These are phyloP conservation scores for Phytophthora kernoviae DNA, from an alignment of 352 stramenopile genomes.

Conservation along the genomic window DNA sequence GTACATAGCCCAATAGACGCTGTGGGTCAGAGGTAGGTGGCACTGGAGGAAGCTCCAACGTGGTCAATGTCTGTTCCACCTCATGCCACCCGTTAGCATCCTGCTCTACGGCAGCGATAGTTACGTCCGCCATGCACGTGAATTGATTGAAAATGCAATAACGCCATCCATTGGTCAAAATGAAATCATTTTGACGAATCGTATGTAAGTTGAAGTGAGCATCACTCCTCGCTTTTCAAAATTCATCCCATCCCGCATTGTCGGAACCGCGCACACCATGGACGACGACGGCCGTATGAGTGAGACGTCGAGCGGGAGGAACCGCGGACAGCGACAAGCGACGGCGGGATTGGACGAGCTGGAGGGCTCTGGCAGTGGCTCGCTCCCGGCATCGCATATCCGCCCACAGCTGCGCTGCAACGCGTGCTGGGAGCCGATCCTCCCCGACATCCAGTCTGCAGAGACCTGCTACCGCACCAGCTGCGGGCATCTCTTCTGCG, in stretches of 20 bases:
- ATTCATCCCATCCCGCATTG: conserved; percentile 31
- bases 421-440: conserved; percentile 73
- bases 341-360: conserved; percentile 46
- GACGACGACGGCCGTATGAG: conserved; percentile 74
- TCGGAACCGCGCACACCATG: conserved; percentile 23
- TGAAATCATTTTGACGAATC: conserved; percentile 3
- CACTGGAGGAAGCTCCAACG: conserved; percentile 61
- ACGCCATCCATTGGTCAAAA: conserved; percentile 1
- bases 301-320: conserved; percentile 70
- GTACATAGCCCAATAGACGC: conserved; percentile 74
- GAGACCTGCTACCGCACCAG: conserved; percentile 82
- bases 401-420: conserved; percentile 78
- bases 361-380: conserved; percentile 39
- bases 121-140: conserved; percentile 25
- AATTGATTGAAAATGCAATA: neutral
- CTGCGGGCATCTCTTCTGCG: conserved; percentile 81
- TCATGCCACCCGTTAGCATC: conserved; percentile 51
- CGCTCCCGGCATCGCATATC: conserved; percentile 29
- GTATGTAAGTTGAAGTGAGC: conserved; percentile 51
- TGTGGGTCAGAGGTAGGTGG: conserved; percentile 77
- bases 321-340: conserved; percentile 36
- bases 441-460: conserved; percentile 62
- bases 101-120: conserved; percentile 1
- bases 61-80: conserved; percentile 58
- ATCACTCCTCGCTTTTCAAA: conserved; percentile 37